Evolutionary conservation across 805 yeast genomes (phyloP).

Genomic region (Monosporozyma siamensis): DNA sequence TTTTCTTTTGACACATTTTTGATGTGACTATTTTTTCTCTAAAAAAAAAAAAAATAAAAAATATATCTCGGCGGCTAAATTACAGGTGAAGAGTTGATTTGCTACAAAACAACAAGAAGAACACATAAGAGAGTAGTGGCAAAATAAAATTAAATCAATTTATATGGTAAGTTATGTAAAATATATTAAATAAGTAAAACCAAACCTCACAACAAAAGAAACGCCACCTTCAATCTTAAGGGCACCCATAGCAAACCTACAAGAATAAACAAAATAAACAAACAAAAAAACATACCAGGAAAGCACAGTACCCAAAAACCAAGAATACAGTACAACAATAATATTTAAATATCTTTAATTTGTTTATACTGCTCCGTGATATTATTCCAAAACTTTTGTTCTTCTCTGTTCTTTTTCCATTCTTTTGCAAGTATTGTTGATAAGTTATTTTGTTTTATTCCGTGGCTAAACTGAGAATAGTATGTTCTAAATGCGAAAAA

Average conservation of each 20-base stretch:
- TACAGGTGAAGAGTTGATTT: too few relatives aligned
- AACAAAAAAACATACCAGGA: neutral
- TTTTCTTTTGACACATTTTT: too few relatives aligned
- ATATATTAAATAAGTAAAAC: neutral
- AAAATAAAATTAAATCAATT: neutral
- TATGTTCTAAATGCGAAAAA: constrained; percentile 24
- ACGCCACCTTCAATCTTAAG: too few relatives aligned
- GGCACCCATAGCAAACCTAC: too few relatives aligned
- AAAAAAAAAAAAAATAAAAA: too few relatives aligned
- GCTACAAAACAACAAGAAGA: too few relatives aligned
- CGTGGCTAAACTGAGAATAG: constrained; percentile 19
- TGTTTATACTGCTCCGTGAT: constrained; percentile 4
- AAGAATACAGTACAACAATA: constrained; percentile 1
- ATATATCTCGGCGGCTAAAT: too few relatives aligned
- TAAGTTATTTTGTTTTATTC: constrained; percentile 16
- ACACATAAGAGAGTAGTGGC: too few relatives aligned
- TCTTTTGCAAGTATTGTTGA: constrained; percentile 15
- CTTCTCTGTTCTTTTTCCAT: constrained; percentile 12
- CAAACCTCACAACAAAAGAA: neutral
- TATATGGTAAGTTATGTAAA: neutral
- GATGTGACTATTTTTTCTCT: too few relatives aligned
- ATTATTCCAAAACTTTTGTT: constrained; percentile 3
- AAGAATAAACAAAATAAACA: neutral
- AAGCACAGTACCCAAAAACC: neutral
- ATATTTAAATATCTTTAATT: constrained; percentile 2